A percentile compares a stretch with the other conserved stretches of the same genome.
These are phyloP conservation scores for Picea sitchensis DNA, from an alignment of 75 land plant genomes.

Conservation along the genomic window DNA sequence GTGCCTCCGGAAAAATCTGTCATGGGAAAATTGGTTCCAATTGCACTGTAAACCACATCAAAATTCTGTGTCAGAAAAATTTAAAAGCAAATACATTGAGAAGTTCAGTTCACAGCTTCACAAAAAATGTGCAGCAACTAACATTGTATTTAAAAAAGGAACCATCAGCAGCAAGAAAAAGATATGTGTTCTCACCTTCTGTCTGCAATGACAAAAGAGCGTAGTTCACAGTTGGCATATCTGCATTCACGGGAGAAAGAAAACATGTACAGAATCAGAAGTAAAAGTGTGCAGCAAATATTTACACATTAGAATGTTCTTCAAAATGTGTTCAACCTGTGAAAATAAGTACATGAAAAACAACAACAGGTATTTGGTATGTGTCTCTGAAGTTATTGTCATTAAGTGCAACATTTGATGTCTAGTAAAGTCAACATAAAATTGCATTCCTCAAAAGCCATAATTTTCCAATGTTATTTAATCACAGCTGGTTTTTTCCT, in stretches of 20 bases:
- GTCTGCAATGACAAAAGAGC: conserved; percentile 4
- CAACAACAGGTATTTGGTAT: neutral
- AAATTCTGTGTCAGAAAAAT: no score
- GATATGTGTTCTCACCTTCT: neutral
- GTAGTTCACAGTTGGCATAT: conserved; percentile 9
- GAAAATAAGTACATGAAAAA: neutral
- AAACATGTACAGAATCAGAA: neutral
- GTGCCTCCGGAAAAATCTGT: conserved; percentile 46
- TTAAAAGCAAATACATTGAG: no score
- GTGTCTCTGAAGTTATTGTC: neutral
- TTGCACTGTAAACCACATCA: conserved; percentile 27
- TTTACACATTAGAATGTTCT: neutral
- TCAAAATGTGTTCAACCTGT: neutral
- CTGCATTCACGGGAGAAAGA: neutral
- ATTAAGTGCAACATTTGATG: neutral
- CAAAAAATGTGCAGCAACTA: no score
- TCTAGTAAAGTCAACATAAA: neutral
- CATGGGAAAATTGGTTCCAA: conserved; percentile 27
- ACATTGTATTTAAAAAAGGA: neutral
- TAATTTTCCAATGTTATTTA: neutral
- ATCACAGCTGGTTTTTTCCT: neutral
- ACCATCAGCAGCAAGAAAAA: neutral
- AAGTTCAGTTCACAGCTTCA: no score
- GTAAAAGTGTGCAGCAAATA: neutral
- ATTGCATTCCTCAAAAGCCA: neutral